phyloP scores from a whole-genome alignment of 1,284 basidiomycete genomes.

The Porodaedalea pini region DNA sequence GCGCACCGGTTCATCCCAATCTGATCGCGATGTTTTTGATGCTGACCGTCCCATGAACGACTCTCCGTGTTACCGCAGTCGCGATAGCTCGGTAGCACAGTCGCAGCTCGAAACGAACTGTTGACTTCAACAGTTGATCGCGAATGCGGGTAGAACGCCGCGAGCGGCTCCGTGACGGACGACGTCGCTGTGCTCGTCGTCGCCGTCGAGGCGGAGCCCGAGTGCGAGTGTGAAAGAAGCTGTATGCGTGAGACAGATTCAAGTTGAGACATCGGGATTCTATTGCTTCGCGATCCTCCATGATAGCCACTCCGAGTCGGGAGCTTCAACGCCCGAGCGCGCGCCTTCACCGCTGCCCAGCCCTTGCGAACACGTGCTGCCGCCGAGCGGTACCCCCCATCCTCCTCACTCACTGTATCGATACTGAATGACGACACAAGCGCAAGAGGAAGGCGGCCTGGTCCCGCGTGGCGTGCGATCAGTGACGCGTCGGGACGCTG shows the following conservation, averaged over 20 bases:
- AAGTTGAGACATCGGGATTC: too few species aligned
- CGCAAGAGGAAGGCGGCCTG: slow-evolving; percentile 5
- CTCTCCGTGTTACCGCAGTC: too few species aligned
- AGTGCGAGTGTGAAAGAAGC: background rate
- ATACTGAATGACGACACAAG: slow-evolving; percentile 21
- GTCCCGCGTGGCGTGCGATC: background rate
- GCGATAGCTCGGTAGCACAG: too few species aligned
- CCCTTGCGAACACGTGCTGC: background rate
- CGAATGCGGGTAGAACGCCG: background rate
- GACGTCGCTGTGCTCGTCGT: background rate
- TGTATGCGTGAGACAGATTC: background rate
- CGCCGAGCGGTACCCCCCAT: background rate
- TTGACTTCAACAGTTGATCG: background rate
- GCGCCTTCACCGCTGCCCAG: slow-evolving; percentile 1
- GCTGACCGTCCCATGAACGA: too few species aligned
- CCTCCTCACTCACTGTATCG: slow-evolving; percentile 10
- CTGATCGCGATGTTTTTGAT: too few species aligned
- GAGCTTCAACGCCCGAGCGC: slow-evolving; percentile 1
- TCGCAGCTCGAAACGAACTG: background rate
- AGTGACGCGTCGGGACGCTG: background rate
- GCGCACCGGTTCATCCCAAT: background rate
- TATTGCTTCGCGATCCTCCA: background rate
- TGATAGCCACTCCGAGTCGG: background rate
- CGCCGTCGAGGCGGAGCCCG: background rate
- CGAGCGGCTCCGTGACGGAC: background rate